These are phyloP conservation scores for Laburnicola sp. DNA, from an alignment of 2,329 filamentous ascomycete species.

Conservation along the genomic window DNA sequence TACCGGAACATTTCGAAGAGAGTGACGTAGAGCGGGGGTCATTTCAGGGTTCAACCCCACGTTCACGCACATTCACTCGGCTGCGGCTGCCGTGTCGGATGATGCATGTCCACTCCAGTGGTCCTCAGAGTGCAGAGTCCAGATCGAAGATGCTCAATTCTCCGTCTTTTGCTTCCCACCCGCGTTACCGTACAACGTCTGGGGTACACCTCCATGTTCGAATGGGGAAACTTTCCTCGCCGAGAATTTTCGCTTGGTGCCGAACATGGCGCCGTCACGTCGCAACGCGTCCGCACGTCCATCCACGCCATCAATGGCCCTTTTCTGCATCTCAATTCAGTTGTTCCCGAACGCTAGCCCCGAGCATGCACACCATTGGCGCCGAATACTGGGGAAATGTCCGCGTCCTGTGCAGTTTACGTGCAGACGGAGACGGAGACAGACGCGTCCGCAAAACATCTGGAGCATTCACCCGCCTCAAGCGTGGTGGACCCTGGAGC, in stretches of 20 bases:
- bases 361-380: no score
- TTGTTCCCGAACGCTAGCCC: no score
- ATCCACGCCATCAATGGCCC: not conserved
- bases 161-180: no score
- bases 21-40: not conserved
- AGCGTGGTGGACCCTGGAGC: slow-evolving; percentile 10
- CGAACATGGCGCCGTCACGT: not conserved
- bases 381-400: no score
- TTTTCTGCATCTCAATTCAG: no score
- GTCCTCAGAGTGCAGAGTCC: not conserved
- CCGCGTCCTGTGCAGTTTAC: no score
- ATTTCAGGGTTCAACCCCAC: not conserved
- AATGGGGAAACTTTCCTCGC: slow-evolving; percentile 10
- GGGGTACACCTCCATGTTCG: no score
- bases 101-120: not conserved
- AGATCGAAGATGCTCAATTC: no score
- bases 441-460: no score
- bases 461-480: no score
- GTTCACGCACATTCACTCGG: slow-evolving; percentile 1
- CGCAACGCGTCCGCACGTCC: not conserved
- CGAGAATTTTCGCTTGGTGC: not conserved
- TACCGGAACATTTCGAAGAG: not conserved
- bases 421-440: no score
- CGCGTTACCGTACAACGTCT: no score
- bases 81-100: not conserved